Conservation (phyloP, 257 asterid species). For the Solanum ahanhuiri region DNA sequence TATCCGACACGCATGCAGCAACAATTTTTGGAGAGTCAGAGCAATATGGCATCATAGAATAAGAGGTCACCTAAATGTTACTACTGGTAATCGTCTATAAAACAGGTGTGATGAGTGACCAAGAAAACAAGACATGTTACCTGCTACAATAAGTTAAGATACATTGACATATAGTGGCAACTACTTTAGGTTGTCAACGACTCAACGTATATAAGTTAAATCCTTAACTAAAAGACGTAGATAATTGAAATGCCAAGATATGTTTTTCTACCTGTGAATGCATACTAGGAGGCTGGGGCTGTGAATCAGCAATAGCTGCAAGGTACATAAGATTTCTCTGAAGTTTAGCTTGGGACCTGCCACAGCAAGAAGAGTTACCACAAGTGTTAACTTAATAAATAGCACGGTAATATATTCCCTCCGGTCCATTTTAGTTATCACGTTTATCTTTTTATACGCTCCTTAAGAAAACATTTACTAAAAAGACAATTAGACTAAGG, state of each 20-base stretch:
- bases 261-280: constrained; percentile 59
- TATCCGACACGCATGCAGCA: neutral
- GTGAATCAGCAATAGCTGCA: constrained; percentile 97
- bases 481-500: neutral
- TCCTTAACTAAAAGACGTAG: neutral
- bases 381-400: neutral
- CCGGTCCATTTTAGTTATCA: neutral
- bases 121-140: neutral
- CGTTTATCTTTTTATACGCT: neutral
- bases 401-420: neutral
- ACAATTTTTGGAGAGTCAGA: neutral
- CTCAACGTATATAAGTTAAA: neutral
- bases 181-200: neutral
- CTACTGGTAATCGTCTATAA: neutral
- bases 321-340: constrained; percentile 94
- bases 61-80: neutral
- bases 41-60: neutral
- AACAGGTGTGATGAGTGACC: neutral
- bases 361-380: neutral
- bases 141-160: neutral
- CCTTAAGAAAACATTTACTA: neutral
- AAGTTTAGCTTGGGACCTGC: constrained; percentile 77
- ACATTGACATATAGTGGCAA: neutral
- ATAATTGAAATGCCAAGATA: neutral
- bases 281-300: constrained; percentile 79